These are phyloP conservation scores for Sporobolomyces phaffii DNA, from an alignment of 768 basidiomycete species.

Conservation along the genomic window DNA sequence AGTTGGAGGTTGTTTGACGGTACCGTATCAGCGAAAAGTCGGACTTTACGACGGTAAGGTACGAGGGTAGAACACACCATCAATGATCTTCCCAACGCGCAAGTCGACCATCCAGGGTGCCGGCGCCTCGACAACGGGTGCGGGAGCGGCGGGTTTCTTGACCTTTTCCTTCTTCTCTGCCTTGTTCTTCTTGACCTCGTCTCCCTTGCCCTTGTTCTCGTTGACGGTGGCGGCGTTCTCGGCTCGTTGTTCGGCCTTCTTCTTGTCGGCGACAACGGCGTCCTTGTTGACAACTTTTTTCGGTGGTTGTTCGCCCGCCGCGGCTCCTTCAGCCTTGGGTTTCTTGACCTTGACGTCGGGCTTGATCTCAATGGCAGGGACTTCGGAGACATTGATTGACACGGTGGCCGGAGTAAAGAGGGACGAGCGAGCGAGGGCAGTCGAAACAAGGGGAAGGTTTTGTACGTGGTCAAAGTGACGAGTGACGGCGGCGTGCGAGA, in stretches of 20 bases:
- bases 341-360: constrained; percentile 61
- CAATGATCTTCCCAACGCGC: constrained; percentile 84
- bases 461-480: constrained; percentile 97
- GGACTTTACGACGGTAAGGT: too few relatives aligned
- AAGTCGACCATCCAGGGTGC: constrained; percentile 95
- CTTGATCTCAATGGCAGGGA: constrained; percentile 69
- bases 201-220: neutral
- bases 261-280: constrained; percentile 22
- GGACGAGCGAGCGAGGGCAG: constrained; percentile 51
- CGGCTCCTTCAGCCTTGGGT: constrained; percentile 60
- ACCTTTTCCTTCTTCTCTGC: constrained; percentile 49
- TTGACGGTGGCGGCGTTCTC: constrained; percentile 3
- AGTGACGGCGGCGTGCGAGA: constrained; percentile 70
- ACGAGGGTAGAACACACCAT: constrained; percentile 73
- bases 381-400: constrained; percentile 64
- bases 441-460: constrained; percentile 58
- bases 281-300: constrained; percentile 55
- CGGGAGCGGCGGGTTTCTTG: constrained; percentile 40
- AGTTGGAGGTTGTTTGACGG: too few relatives aligned
- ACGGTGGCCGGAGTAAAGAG: constrained; percentile 53
- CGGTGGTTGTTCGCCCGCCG: constrained; percentile 44
- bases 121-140: constrained; percentile 62
- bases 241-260: constrained; percentile 23
- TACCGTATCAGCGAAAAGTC: too few relatives aligned
- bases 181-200: constrained; percentile 35